Evolutionary conservation across 345 rosid genomes (phyloP).

Genomic region (Reutealis trisperma): DNA sequence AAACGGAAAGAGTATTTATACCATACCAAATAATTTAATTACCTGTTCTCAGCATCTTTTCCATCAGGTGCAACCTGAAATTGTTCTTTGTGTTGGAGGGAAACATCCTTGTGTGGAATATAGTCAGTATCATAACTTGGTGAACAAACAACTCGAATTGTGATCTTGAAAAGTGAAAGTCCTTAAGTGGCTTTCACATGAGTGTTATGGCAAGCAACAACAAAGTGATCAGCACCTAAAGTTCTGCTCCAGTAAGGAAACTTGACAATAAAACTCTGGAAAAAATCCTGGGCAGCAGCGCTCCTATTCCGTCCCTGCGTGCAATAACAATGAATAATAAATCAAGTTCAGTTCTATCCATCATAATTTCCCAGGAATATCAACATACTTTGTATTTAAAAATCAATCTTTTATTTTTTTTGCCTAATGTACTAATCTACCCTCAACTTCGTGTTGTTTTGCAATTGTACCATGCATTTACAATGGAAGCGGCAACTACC

Average conservation of each 20-base stretch:
- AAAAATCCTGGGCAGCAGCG: not conserved
- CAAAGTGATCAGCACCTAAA: conserved; percentile 27
- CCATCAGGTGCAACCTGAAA: conserved; percentile 11
- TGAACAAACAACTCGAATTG: conserved; percentile 27
- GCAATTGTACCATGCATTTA: no score
- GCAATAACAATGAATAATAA: no score
- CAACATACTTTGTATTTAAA: no score
- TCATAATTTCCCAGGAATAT: no score
- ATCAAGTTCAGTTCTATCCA: no score
- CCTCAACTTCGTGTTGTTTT: no score
- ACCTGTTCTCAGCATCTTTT: conserved; percentile 19
- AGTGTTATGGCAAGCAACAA: conserved; percentile 24
- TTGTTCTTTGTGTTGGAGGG: conserved; percentile 24
- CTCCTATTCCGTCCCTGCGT: conserved; percentile 13
- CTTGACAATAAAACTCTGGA: not conserved
- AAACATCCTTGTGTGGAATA: conserved; percentile 30
- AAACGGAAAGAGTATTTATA: no score
- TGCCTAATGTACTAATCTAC: no score
- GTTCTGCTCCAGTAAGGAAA: conserved; percentile 33
- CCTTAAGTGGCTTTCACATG: conserved; percentile 3
- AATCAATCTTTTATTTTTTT: no score
- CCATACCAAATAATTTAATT: not conserved
- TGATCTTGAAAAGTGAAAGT: conserved; percentile 21
- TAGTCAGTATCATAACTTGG: conserved; percentile 12
- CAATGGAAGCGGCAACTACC: no score